Conservation (phyloP, 495 filamentous ascomycete species). For the Aspergillus bridgeri region DNA sequence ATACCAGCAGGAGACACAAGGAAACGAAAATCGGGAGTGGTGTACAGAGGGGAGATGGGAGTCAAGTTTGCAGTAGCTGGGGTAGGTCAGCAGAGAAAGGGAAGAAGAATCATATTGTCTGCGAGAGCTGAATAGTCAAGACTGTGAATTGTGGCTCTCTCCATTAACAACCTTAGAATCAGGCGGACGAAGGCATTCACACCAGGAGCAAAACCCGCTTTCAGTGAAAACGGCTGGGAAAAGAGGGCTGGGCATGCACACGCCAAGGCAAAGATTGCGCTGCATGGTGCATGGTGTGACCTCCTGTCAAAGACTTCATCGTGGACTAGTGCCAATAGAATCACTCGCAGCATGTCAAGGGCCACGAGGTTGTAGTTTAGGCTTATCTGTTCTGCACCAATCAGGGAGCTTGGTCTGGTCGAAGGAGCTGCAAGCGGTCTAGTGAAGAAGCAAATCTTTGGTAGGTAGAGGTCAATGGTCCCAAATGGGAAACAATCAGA, state of each 20-base stretch:
- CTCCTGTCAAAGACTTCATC: not conserved
- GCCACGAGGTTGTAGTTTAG: not conserved
- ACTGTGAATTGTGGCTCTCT: not conserved
- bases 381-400: not conserved
- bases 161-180: not conserved
- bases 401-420: not conserved
- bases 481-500: not conserved
- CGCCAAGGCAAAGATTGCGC: not conserved
- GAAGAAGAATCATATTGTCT: not conserved
- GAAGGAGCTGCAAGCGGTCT: not conserved
- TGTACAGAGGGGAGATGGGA: not conserved
- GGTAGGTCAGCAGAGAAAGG: not conserved
- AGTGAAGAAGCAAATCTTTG: not conserved
- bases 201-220: not conserved
- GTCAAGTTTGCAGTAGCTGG: not conserved
- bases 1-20: not conserved
- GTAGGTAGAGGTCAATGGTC: not conserved
- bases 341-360: not conserved
- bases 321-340: not conserved
- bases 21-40: not conserved
- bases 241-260: not conserved
- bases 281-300: not conserved
- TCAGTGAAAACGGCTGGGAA: not conserved
- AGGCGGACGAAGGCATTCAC: not conserved
- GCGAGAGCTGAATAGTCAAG: not conserved